Evolutionary conservation across 495 filamentous ascomycete genomes (phyloP).

Genomic region (Trichoderma virens): DNA sequence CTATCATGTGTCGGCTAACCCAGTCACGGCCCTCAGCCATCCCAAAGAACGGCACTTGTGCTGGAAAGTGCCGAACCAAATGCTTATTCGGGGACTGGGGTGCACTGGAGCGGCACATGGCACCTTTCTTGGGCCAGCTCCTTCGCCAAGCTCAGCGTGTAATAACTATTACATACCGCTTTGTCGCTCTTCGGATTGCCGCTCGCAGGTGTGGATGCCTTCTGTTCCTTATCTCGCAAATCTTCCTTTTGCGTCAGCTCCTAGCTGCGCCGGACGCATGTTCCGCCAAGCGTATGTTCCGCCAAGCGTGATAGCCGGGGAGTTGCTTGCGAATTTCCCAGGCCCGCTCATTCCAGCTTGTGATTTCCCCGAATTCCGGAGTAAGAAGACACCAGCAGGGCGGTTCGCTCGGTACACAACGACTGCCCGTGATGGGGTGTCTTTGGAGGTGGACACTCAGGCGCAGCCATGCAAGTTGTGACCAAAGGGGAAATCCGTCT

Average conservation of each 20-base stretch:
- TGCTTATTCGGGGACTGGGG: neutral
- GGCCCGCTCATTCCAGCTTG: neutral
- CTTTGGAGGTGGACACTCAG: neutral
- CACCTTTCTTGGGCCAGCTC: neutral
- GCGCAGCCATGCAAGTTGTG: neutral
- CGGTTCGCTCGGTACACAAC: neutral
- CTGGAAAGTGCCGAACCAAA: neutral
- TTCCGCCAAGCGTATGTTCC: neutral
- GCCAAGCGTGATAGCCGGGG: neutral
- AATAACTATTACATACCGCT: neutral
- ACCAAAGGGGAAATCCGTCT: conserved; percentile 6
- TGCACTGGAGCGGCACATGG: neutral
- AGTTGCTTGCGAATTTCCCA: neutral
- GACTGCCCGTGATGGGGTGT: neutral
- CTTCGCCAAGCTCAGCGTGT: neutral
- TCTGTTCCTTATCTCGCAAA: neutral
- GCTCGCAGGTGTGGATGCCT: neutral
- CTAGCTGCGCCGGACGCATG: neutral
- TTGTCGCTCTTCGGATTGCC: neutral
- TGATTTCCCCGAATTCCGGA: neutral
- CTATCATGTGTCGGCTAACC: neutral
- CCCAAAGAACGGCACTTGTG: conserved; percentile 1
- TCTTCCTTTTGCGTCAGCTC: neutral
- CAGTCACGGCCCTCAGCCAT: neutral
- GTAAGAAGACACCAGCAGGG: neutral